A percentile compares a stretch with the other conserved stretches of the same genome.
Evolutionary conservation across 805 yeast genomes (phyloP).

Genomic region (Schwanniomyces sp.): DNA sequence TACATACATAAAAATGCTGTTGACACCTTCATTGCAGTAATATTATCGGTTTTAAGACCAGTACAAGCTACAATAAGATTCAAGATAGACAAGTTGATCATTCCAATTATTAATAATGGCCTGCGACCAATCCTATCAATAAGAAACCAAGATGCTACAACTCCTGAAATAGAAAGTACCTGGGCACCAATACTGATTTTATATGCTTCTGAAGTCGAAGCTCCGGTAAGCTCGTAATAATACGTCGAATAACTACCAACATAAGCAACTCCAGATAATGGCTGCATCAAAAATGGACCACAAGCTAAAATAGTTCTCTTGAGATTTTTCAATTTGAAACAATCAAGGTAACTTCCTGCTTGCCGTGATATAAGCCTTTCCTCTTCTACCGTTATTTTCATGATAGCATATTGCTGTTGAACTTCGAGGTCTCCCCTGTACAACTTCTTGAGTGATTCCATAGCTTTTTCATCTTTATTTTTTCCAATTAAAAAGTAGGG

Average conservation of each 20-base stretch:
- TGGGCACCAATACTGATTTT: conserved; percentile 27
- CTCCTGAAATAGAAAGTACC: conserved; percentile 14
- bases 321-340: conserved; percentile 37
- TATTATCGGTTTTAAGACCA: conserved; percentile 13
- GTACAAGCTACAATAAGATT: conserved; percentile 23
- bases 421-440: conserved; percentile 13
- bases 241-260: conserved; percentile 25
- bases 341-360: conserved; percentile 30
- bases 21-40: conserved; percentile 24
- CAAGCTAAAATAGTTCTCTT: conserved; percentile 40
- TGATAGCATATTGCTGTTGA: conserved; percentile 17
- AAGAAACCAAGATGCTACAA: conserved; percentile 18
- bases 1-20: conserved; percentile 16
- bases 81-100: conserved; percentile 17
- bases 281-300: conserved; percentile 24
- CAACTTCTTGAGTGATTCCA: conserved; percentile 16
- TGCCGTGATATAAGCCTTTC: conserved; percentile 3
- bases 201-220: background rate
- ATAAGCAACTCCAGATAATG: conserved; percentile 26
- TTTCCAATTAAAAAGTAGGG: conserved; percentile 40
- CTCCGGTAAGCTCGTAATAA: conserved; percentile 15
- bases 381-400: conserved; percentile 22
- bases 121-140: conserved; percentile 27
- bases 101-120: conserved; percentile 22
- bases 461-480: conserved; percentile 28